Base-by-base conservation (phyloP, 371 early-diverging fungal genomes). In the Chytridiales sp. region DNA sequence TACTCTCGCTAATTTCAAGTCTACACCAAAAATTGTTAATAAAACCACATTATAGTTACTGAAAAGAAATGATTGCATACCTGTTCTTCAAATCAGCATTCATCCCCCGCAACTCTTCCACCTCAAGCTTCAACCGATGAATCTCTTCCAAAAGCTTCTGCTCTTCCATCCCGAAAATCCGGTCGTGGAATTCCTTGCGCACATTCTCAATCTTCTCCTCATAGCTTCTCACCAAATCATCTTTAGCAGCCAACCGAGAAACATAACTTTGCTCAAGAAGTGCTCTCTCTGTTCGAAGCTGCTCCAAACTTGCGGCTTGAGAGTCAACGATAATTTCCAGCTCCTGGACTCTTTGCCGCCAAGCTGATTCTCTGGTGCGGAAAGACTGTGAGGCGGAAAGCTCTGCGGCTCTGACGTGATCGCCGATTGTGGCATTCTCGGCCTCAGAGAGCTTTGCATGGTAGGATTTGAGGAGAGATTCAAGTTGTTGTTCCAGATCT, bases 141-240 rank as follows among this genome's bases (percentile, higher is more conserved):
- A 52, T 30, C 36, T 61, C 61, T 35, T 49, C 35, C 52, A 61
- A 47, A 11, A 49, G 52, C 49, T 54, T 59, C 46, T 56, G 54
- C 59, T 61, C 53, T 15, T 60, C 64, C 17, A 36, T 58, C 19
- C 60, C 56, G 38, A 56, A 61, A 4, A 74, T 60, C 60, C 69
- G 39, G 41, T 69, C 70, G 57, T 72, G 59, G 66, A 59, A 61
- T 70, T 73, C 72, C 53, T 70, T 70, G 30, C 68, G 40, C 35
- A 69, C 15, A 15, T 53, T 24, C 47, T 74, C 67, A 29, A 67
- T 46, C 62, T 56, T 56, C 0, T 21, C 38, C 39, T 65, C 65
- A 47, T 65, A 65, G 29, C 53, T 59, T 26, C 19, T 30, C 4
- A 65, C 59, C 44, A 65, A 47, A 0, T 59, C 59, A 27, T 65